Evolutionary conservation across 768 basidiomycete genomes (phyloP), one percentile per base, ranked within the genome.

Genomic region (Panellus pusillus): DNA sequence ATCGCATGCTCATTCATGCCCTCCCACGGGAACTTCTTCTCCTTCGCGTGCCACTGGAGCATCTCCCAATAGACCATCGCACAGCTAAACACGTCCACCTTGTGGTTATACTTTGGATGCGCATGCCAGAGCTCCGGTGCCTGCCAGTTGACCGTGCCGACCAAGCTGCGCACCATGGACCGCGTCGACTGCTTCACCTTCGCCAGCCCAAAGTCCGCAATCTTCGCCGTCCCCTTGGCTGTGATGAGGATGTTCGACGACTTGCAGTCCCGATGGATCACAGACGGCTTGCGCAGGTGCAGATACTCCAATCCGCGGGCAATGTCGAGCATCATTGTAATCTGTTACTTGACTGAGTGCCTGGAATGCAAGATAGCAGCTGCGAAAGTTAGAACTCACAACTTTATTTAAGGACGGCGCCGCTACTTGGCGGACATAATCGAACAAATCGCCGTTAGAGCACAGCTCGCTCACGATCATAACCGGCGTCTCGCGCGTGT

Each of bases 71-170:
- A 98, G 6, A 98, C 96, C 86, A 97, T 89, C 1, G 90, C 95
- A 62, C 90, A 92, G 2, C 92, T 93, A 71, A 97, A 99, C 29
- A 97, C 94, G 70, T 99, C 97, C 18, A 96, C 97, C 71, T 98
- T 98, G 67, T 96, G 90, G 67, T 98, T 97, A 72, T 99, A 99
- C 69, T 95, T 89, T n/a, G 97, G 97, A 68, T 93, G 89, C 2
- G 97, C 84, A 61, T 90, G 86, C 97, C 97, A 98, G 35, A 99
- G 79, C 69, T 99, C 97, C 3, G 96, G 97, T 17, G 97, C 96
- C 72, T 99, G 97, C 94, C 96, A 99, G 68, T 98, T 98, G 66
- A 98, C 95, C 4, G 97, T 99, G n/a, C 97, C 97, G n/a, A 99
- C 97, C 46, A 98, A 73, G 63, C 92, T 95, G 54, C 92, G 86